Base-by-base conservation (phyloP, 352 stramenopile genomes). In the Thalassiosira exigua region DNA sequence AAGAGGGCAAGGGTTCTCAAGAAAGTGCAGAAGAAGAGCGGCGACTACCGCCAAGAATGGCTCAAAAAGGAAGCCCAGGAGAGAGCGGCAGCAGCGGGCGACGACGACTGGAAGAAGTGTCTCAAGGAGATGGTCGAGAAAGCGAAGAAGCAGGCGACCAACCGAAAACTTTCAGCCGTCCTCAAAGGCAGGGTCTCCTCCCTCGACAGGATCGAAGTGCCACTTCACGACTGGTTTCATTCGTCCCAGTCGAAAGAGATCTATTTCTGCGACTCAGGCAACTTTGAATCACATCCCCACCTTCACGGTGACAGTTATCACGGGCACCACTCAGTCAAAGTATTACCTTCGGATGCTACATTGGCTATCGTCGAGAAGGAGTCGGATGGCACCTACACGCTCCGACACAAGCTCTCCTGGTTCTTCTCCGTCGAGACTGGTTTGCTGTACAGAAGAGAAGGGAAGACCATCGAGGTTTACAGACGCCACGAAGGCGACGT, bases 1-100 rank as follows among this genome's bases (percentile, higher is more conserved):
- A 26, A 52, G 11, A 26, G 33, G 1, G 19, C 17, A 19, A 17
- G 1, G 0, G 27, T 50, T 4, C 39, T 78, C 11, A 42, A 50
- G 24, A 21, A 70, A 46, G 58, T 41, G 14, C 69, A 78, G 27
- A 64, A 78, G 4, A 66, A 70, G n/a, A 32, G 27, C 14, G 5
- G 33, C 30, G 7, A 17, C n/a, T 19, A 65, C 0, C 27, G 69
- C 1, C 32, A 64, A 27, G 33, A 70, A n/a, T 78, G 69, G 69
- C 32, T 78, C 0, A 59, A 76, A 30, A 2, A 56, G 22, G 53
- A 61, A 12, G 44, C 56, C 11, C 41, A 69, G 39, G 22, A 76
- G 29, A 59, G 62, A 21, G 58, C 69, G 1, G 22, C 21, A 30
- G 69, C 69, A 7, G 51, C 57, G 9, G 69, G 69, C 5, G 59